Evolutionary conservation across 371 early-diverging fungal species (phyloP).

Genomic region (Nematocida displodere): DNA sequence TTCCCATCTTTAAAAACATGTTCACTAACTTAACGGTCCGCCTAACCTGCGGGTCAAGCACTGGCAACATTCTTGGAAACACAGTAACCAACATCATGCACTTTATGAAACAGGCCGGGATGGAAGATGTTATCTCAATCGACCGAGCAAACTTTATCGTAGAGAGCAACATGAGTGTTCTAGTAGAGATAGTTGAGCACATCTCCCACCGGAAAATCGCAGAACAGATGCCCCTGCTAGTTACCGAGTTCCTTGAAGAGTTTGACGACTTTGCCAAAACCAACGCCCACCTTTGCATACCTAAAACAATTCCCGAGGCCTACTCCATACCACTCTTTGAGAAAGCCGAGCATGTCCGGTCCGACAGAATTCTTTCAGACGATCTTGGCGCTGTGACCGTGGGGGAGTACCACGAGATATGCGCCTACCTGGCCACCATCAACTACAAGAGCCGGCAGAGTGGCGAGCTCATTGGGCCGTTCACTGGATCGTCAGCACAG

Average conservation of each 20-base stretch:
- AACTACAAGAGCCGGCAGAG: slow-evolving; percentile 54
- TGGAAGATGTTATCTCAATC: slow-evolving; percentile 42
- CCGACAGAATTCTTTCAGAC: slow-evolving; percentile 21
- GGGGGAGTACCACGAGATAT: slow-evolving; percentile 20
- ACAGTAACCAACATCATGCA: slow-evolving; percentile 63
- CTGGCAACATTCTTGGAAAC: slow-evolving; percentile 60
- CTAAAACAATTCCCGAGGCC: neutral
- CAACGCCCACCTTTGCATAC: neutral
- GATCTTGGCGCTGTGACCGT: slow-evolving; percentile 24
- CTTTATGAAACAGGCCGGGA: slow-evolving; percentile 61
- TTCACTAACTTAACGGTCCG: slow-evolving; percentile 16
- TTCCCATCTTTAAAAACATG: slow-evolving; percentile 27
- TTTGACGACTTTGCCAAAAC: neutral
- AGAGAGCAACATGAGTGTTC: slow-evolving; percentile 56
- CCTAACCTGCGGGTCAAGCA: slow-evolving; percentile 54
- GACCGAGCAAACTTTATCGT: slow-evolving; percentile 55
- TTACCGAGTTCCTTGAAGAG: slow-evolving; percentile 25
- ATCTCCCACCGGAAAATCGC: neutral
- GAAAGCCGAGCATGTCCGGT: slow-evolving; percentile 5
- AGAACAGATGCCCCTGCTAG: slow-evolving; percentile 4
- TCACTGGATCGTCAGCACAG: slow-evolving; percentile 58
- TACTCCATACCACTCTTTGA: neutral
- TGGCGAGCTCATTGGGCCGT: slow-evolving; percentile 53
- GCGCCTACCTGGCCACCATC: slow-evolving; percentile 35
- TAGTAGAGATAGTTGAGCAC: slow-evolving; percentile 59